phyloP scores from a whole-genome alignment of 1,284 basidiomycete species.

The Puccinia hordei region DNA sequence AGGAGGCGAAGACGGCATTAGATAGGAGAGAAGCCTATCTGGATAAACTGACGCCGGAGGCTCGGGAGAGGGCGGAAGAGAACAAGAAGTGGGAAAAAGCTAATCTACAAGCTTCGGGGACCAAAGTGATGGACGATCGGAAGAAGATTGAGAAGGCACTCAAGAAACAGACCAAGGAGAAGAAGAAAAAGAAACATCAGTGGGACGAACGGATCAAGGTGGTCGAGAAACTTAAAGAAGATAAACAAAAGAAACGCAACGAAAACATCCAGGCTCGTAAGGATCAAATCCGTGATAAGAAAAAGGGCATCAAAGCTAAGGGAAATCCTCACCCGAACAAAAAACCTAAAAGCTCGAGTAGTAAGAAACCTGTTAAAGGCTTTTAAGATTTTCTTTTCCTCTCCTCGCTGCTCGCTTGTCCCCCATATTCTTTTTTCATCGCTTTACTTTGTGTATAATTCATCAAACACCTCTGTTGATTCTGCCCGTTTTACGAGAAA shows the following conservation, averaged over 20 bases:
- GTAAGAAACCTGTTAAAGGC: conserved; percentile 16
- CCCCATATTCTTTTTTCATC: not conserved
- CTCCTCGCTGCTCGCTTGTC: not conserved
- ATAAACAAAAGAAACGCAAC: conserved; percentile 43
- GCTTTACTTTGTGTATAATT: not conserved
- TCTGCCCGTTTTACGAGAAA: too few species aligned
- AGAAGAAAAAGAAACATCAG: conserved; percentile 38
- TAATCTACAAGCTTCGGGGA: conserved; percentile 31
- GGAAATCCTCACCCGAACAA: conserved; percentile 18
- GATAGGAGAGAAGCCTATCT: conserved; percentile 37
- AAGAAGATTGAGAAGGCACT: conserved; percentile 40
- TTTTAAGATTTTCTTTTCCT: not conserved
- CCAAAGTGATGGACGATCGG: conserved; percentile 46
- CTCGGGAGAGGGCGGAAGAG: conserved; percentile 42
- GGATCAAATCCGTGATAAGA: conserved; percentile 42
- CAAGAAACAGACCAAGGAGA: conserved; percentile 45
- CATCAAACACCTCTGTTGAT: too few species aligned
- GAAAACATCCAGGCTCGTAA: conserved; percentile 46
- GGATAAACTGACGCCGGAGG: conserved; percentile 42
- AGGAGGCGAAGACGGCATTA: conserved; percentile 42
- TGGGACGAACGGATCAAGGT: conserved; percentile 46
- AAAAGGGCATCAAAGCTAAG: conserved; percentile 42
- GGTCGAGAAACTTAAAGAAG: conserved; percentile 42
- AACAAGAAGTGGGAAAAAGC: conserved; percentile 50
- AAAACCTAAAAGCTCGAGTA: not conserved